Evolutionary conservation across 805 yeast species (phyloP).

Genomic region (Spencermartinsiella europaea): DNA sequence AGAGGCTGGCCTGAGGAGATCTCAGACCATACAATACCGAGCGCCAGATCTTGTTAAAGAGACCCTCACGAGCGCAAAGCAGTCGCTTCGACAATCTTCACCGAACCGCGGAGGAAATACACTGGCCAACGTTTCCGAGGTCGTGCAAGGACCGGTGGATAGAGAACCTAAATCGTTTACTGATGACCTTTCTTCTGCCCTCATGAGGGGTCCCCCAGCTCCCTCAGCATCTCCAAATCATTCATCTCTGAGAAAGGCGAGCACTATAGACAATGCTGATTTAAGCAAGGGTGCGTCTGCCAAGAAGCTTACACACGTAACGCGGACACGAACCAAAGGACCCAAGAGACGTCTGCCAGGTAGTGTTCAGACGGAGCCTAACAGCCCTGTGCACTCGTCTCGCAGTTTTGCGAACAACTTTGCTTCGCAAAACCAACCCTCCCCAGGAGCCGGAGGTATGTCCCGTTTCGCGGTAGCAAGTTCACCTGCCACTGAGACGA

Average conservation of each 20-base stretch:
- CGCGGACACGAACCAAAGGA: constrained; percentile 34
- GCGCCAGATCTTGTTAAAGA: constrained; percentile 19
- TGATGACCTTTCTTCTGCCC: constrained; percentile 10
- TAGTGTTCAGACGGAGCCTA: not conserved
- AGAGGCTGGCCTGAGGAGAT: constrained; percentile 17
- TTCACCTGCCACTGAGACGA: no score
- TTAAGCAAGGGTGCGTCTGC: constrained; percentile 2
- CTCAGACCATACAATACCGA: constrained; percentile 18
- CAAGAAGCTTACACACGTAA: constrained; percentile 27
- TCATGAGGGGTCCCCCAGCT: constrained; percentile 16
- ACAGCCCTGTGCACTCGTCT: not conserved
- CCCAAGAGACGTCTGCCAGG: constrained; percentile 38
- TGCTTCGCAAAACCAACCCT: not conserved
- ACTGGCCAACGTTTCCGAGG: not conserved
- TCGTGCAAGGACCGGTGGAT: not conserved
- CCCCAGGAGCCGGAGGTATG: no score
- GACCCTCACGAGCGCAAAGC: constrained; percentile 16
- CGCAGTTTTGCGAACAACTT: not conserved
- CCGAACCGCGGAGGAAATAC: not conserved
- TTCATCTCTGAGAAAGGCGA: constrained; percentile 15
- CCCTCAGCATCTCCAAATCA: constrained; percentile 3
- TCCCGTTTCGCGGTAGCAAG: no score
- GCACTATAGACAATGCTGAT: constrained; percentile 20
- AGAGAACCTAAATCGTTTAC: constrained; percentile 9
- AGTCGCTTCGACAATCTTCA: constrained; percentile 7